Percentiles rank a stretch among this genome's conserved stretches.
These are phyloP conservation scores for Spergularia azorica DNA, from an alignment of 179 eudicot genomes.

Conservation along the genomic window DNA sequence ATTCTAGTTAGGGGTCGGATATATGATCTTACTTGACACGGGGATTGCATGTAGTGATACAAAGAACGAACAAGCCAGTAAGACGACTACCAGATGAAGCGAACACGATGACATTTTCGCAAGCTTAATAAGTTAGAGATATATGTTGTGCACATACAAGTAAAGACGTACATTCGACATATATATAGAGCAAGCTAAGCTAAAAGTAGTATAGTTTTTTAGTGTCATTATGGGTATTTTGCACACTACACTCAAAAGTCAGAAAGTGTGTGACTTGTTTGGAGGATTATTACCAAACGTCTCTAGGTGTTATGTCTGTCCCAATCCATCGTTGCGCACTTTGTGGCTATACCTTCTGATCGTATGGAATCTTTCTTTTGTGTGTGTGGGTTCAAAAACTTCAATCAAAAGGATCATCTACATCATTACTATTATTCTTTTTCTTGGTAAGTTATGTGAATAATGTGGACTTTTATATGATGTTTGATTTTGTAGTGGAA, in stretches of 20 bases:
- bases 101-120: constrained; percentile 28
- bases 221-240: not conserved
- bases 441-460: too few species aligned
- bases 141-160: not conserved
- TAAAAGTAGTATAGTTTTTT: constrained; percentile 1
- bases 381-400: too few species aligned
- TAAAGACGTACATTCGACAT: constrained; percentile 4
- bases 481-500: constrained; percentile 25
- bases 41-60: constrained; percentile 39
- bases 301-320: not conserved
- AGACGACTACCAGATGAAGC: constrained; percentile 26
- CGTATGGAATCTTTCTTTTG: too few species aligned
- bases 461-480: too few species aligned
- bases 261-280: constrained; percentile 8
- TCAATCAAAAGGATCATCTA: too few species aligned
- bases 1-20: not conserved
- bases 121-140: constrained; percentile 7
- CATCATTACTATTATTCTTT: too few species aligned
- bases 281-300: constrained; percentile 29
- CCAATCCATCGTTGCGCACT: too few species aligned
- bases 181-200: constrained; percentile 29
- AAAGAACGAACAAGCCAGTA: constrained; percentile 40
- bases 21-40: constrained; percentile 36
- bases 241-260: constrained; percentile 13
- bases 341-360: too few species aligned